These are phyloP conservation scores for Primulina eburnea DNA, from an alignment of 257 asterid species.

Conservation along the genomic window DNA sequence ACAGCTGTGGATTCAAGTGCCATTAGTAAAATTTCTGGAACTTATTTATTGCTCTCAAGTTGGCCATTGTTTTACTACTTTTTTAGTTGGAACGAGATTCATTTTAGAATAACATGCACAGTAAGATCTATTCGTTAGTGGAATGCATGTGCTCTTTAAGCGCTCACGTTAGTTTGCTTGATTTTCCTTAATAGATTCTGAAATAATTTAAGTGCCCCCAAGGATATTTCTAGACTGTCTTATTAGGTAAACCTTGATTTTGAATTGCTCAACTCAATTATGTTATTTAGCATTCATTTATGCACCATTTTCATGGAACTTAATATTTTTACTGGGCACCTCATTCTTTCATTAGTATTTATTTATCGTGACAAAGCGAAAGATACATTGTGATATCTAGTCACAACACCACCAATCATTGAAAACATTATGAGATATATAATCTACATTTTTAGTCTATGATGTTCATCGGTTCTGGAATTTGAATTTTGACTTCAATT, in stretches of 20 bases:
- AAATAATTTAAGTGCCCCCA: constrained; percentile 78
- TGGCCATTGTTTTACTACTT: constrained; percentile 11
- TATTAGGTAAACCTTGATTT: constrained; percentile 57
- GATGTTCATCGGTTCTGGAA: background rate
- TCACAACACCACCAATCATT: background rate
- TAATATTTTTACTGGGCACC: background rate
- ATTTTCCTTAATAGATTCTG: constrained; percentile 54
- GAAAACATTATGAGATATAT: background rate
- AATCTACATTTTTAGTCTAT: background rate
- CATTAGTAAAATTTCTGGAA: background rate
- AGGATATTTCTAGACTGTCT: constrained; percentile 90
- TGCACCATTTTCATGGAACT: constrained; percentile 5
- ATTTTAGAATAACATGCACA: background rate
- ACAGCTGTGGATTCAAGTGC: constrained; percentile 73
- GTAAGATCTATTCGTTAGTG: background rate
- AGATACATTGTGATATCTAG: background rate
- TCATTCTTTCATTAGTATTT: background rate
- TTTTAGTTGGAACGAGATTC: constrained; percentile 9
- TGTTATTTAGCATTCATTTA: constrained; percentile 10
- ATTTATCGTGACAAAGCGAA: constrained; percentile 17
- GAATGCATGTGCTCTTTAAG: constrained; percentile 1
- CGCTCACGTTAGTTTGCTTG: constrained; percentile 21
- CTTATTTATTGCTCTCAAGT: constrained; percentile 5
- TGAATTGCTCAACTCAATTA: constrained; percentile 16
- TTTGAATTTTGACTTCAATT: constrained; percentile 18